phyloP scores from a whole-genome alignment of 202 grass and related monocot species.

The Carex arenaria region DNA sequence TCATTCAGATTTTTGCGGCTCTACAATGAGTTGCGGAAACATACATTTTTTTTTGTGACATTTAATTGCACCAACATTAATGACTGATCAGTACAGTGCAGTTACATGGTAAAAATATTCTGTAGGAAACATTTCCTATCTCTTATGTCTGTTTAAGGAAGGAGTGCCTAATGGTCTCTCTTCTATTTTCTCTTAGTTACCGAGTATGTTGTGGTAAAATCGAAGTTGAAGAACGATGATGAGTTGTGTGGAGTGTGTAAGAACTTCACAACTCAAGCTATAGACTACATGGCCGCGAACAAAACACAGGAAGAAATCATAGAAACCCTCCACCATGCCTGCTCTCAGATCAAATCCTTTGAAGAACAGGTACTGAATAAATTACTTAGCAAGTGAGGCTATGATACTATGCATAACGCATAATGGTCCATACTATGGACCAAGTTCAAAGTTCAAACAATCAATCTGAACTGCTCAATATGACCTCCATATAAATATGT shows the following conservation, averaged over 20 bases:
- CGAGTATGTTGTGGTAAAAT: conserved; percentile 14
- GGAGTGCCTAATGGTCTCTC: neutral
- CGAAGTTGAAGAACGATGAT: conserved; percentile 22
- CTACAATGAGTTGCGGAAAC: neutral
- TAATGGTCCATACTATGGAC: too few relatives aligned
- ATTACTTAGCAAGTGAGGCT: too few relatives aligned
- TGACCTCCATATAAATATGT: too few relatives aligned
- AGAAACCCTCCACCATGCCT: conserved; percentile 60
- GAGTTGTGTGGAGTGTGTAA: conserved; percentile 52
- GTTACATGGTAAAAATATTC: neutral
- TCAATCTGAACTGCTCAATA: too few relatives aligned
- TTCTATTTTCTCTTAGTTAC: conserved; percentile 25
- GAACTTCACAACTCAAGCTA: conserved; percentile 38
- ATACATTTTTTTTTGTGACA: neutral
- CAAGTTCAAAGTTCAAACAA: too few relatives aligned
- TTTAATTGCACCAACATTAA: too few relatives aligned
- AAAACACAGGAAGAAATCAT: conserved; percentile 60
- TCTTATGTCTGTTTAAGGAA: neutral
- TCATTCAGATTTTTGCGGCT: neutral
- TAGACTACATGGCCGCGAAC: conserved; percentile 50
- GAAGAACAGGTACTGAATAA: conserved; percentile 33
- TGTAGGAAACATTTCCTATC: neutral
- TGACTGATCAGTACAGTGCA: neutral
- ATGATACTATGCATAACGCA: too few relatives aligned
- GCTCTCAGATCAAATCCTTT: conserved; percentile 54